A percentile compares a stretch with the other conserved stretches of the same genome.
These are phyloP conservation scores for Saccharomyces kudriavzevii DNA, from an alignment of 805 yeast species.

Conservation along the genomic window DNA sequence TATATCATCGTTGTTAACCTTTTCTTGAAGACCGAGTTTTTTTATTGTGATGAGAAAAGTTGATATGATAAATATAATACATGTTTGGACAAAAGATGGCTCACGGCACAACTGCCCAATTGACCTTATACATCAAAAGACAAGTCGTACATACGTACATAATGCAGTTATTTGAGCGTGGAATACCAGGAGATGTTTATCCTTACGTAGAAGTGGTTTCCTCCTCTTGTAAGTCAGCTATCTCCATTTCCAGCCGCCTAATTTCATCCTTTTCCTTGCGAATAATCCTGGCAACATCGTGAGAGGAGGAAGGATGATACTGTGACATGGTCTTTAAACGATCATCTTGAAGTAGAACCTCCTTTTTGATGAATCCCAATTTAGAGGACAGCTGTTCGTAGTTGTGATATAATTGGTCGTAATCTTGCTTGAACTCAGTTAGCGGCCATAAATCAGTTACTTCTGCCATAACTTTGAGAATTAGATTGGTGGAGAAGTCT, in stretches of 20 bases:
- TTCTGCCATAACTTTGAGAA: constrained; percentile 24
- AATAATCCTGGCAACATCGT: constrained; percentile 34
- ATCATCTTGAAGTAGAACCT: constrained; percentile 20
- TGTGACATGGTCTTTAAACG: constrained; percentile 19
- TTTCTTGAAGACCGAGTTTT: background rate
- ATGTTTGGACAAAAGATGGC: background rate
- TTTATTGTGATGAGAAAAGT: background rate
- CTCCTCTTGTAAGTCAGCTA: constrained; percentile 12
- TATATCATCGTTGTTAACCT: background rate
- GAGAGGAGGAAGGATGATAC: constrained; percentile 8
- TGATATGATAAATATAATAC: background rate
- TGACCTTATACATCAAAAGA: background rate
- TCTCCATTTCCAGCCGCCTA: constrained; percentile 33
- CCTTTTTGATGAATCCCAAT: constrained; percentile 26
- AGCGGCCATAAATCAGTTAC: constrained; percentile 32
- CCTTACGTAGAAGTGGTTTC: background rate
- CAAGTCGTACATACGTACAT: background rate
- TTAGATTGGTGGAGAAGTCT: constrained; percentile 28
- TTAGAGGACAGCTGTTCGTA: constrained; percentile 37
- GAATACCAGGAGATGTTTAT: background rate
- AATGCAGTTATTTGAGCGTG: background rate
- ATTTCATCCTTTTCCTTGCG: constrained; percentile 41
- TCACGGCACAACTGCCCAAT: background rate
- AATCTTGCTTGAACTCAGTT: constrained; percentile 34
- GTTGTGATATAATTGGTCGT: constrained; percentile 36